phyloP scores from a whole-genome alignment of 352 stramenopile genomes.

The Phytopythium cucurbitacearum region DNA sequence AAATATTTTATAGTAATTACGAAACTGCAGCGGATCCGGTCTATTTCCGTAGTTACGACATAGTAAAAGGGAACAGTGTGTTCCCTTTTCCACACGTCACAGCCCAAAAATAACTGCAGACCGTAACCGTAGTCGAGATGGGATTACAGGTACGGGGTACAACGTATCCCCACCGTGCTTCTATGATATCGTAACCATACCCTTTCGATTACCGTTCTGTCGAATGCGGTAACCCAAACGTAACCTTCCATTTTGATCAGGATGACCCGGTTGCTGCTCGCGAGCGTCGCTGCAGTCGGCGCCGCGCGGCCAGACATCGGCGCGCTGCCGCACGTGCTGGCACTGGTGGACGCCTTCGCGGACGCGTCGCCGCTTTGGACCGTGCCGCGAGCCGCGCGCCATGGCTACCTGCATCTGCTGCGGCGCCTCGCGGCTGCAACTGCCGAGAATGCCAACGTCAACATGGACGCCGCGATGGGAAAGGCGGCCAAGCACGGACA shows the following conservation, averaged over 20 bases:
- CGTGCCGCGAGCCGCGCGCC: constrained; percentile 27
- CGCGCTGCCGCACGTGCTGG: constrained; percentile 34
- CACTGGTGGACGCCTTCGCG: constrained; percentile 26
- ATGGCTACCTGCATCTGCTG: constrained; percentile 37
- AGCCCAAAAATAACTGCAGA: no score
- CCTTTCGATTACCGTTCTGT: no score
- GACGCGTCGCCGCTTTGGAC: constrained; percentile 36
- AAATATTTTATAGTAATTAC: no score
- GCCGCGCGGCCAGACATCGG: constrained; percentile 11
- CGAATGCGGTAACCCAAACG: no score
- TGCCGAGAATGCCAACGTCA: constrained; percentile 12
- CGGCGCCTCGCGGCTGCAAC: constrained; percentile 21
- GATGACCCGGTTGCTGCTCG: constrained; percentile 1
- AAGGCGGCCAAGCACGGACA: constrained; percentile 31
- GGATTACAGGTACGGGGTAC: no score
- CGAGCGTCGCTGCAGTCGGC: constrained; percentile 15
- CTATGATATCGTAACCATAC: neutral
- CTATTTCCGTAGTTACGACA: no score
- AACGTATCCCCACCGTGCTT: no score
- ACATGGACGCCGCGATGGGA: constrained; percentile 32
- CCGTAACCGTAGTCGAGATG: no score
- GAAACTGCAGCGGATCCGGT: no score
- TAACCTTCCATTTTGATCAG: neutral
- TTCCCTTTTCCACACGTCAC: no score
- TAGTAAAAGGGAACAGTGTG: no score